Evolutionary conservation across 2,329 filamentous ascomycete species (phyloP).

Genomic region (Thielaviopsis ethacetica): DNA sequence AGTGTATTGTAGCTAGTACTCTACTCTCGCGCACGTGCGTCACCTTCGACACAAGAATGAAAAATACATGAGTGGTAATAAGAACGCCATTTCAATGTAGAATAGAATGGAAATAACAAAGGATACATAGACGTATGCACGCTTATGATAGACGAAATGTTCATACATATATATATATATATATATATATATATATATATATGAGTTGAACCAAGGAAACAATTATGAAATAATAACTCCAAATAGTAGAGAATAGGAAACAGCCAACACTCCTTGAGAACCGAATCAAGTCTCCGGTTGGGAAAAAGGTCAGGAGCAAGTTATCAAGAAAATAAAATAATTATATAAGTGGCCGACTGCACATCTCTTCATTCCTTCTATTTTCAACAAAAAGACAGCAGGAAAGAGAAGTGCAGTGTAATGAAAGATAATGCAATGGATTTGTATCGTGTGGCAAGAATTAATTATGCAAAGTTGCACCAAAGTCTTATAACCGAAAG

Average conservation of each 20-base stretch:
- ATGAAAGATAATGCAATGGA: neutral
- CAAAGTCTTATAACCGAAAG: neutral
- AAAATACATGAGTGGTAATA: too few species aligned
- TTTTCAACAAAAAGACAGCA: neutral
- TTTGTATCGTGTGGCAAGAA: neutral
- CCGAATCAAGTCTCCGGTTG: too few species aligned
- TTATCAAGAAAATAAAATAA: neutral
- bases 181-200: neutral
- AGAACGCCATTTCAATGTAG: too few species aligned
- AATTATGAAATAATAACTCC: neutral
- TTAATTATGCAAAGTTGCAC: neutral
- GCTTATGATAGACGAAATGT: neutral
- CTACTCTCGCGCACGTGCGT: too few species aligned
- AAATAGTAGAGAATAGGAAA: neutral
- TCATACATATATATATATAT: neutral
- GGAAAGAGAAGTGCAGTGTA: neutral
- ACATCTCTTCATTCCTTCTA: neutral
- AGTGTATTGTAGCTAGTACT: too few species aligned
- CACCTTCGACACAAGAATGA: too few species aligned
- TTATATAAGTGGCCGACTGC: neutral
- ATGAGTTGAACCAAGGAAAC: neutral
- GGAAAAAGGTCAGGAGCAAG: neutral
- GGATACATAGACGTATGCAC: neutral
- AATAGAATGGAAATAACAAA: neutral
- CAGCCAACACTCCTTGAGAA: too few species aligned